These are phyloP conservation scores for Rheum nobile DNA, from an alignment of 148 eudicot genomes.

Conservation along the genomic window DNA sequence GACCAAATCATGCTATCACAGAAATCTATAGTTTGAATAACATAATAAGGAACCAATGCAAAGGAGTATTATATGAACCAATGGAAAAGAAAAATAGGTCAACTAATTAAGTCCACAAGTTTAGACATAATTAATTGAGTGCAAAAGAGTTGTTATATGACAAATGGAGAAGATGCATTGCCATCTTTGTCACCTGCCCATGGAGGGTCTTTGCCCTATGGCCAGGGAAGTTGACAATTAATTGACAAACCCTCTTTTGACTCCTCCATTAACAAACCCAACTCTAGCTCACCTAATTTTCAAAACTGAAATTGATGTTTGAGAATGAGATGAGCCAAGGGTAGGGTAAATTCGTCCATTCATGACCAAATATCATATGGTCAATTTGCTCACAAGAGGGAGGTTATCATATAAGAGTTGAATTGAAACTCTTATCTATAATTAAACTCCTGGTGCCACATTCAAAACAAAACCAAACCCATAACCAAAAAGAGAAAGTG, in stretches of 20 bases:
- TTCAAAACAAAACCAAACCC: constrained; percentile 5
- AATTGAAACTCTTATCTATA: too few relatives aligned
- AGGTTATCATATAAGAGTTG: too few relatives aligned
- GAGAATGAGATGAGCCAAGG: not conserved
- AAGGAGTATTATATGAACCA: not conserved
- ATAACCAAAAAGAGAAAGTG: not conserved
- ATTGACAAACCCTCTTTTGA: constrained; percentile 3
- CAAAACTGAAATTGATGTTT: not conserved
- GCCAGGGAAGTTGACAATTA: not conserved
- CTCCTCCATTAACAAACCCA: not conserved
- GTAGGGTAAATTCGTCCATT: not conserved
- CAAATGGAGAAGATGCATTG: not conserved
- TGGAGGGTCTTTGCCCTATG: not conserved
- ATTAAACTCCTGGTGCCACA: not conserved
- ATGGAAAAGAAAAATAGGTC: not conserved
- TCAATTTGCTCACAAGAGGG: not conserved
- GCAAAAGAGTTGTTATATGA: not conserved
- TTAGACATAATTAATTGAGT: not conserved
- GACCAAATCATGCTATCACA: too few relatives aligned
- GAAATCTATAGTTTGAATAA: too few relatives aligned
- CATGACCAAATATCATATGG: not conserved
- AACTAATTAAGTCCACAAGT: not conserved
- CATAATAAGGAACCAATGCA: not conserved
- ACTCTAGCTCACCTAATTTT: constrained; percentile 2
- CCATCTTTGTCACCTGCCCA: constrained; percentile 4